Percentiles rank a stretch among this genome's conserved stretches.
Evolutionary conservation across 495 filamentous ascomycete species (phyloP).

Genomic region (Podospora australis): DNA sequence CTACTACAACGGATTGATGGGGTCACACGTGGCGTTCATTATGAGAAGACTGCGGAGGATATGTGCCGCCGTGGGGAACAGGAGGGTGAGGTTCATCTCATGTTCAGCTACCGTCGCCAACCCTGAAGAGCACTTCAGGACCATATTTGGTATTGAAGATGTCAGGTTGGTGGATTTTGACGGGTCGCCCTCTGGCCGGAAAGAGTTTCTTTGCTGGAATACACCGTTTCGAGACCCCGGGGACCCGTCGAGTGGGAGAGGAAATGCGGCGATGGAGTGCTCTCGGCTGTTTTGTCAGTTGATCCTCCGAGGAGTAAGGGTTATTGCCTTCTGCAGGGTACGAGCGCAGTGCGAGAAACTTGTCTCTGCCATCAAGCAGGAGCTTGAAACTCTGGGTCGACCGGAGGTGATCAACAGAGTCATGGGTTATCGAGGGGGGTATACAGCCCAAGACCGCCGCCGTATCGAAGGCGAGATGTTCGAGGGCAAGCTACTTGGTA

Average conservation of each 20-base stretch:
- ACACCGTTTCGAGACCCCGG: conserved; percentile 88
- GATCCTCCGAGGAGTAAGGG: conserved; percentile 77
- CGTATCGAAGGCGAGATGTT: conserved; percentile 96
- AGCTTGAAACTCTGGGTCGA: conserved; percentile 65
- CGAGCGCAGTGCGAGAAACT: conserved; percentile 84
- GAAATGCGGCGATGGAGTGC: conserved; percentile 74
- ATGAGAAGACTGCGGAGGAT: conserved; percentile 87
- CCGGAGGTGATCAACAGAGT: conserved; percentile 69
- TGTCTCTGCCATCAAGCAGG: conserved; percentile 69
- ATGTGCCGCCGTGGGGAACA: conserved; percentile 87
- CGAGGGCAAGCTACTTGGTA: conserved; percentile 85
- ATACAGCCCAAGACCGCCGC: conserved; percentile 88
- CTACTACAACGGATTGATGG: conserved; percentile 93
- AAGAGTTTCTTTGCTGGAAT: conserved; percentile 98
- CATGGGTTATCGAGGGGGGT: conserved; percentile 95
- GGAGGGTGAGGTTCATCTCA: conserved; percentile 84
- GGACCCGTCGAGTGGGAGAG: conserved; percentile 81
- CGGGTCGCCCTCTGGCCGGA: conserved; percentile 82
- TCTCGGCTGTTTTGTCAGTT: conserved; percentile 87
- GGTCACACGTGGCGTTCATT: conserved; percentile 87
- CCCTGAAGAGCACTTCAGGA: conserved; percentile 84
- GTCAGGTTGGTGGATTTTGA: conserved; percentile 82
- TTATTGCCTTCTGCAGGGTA: conserved; percentile 90
- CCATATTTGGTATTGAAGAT: conserved; percentile 79
- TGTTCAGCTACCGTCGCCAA: conserved; percentile 98